Percentiles rank a stretch among this genome's conserved stretches.
phyloP scores from a whole-genome alignment of 441 rosid genomes.

The Geranium incanum region DNA sequence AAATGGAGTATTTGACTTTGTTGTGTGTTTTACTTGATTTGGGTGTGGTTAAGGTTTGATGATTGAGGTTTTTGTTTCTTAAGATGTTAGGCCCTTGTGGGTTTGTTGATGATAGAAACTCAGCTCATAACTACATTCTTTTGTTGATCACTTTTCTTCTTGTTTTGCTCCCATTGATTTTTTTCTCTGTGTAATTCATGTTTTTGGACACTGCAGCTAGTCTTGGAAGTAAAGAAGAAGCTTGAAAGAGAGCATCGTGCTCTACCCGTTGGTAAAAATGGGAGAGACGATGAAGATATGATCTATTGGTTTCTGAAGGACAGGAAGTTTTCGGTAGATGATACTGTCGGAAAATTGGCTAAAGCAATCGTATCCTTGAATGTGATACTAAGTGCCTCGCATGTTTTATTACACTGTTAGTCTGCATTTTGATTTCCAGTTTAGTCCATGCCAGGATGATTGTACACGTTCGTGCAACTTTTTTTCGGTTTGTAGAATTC shows the following conservation, averaged over 20 bases:
- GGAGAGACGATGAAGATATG: constrained; percentile 95
- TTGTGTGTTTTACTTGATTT: too few relatives aligned
- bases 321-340: constrained; percentile 56
- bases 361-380: constrained; percentile 77
- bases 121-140: neutral
- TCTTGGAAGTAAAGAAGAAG: constrained; percentile 62
- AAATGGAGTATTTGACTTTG: neutral
- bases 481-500: too few relatives aligned
- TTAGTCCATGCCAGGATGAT: neutral
- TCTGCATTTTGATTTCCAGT: neutral
- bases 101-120: neutral
- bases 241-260: constrained; percentile 48
- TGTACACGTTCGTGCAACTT: too few relatives aligned
- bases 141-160: too few relatives aligned
- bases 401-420: constrained; percentile 2
- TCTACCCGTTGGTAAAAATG: constrained; percentile 78
- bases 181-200: neutral
- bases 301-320: constrained; percentile 82
- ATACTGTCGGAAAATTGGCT: constrained; percentile 51
- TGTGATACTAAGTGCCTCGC: neutral
- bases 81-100: neutral
- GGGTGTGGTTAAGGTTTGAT: too few relatives aligned
- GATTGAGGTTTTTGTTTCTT: too few relatives aligned
- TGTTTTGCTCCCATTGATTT: neutral
- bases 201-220: constrained; percentile 33